Evolutionary conservation across 2,329 filamentous ascomycete genomes (phyloP), one percentile per base, ranked within the genome.

Genomic region (Ophiostoma sp.): DNA sequence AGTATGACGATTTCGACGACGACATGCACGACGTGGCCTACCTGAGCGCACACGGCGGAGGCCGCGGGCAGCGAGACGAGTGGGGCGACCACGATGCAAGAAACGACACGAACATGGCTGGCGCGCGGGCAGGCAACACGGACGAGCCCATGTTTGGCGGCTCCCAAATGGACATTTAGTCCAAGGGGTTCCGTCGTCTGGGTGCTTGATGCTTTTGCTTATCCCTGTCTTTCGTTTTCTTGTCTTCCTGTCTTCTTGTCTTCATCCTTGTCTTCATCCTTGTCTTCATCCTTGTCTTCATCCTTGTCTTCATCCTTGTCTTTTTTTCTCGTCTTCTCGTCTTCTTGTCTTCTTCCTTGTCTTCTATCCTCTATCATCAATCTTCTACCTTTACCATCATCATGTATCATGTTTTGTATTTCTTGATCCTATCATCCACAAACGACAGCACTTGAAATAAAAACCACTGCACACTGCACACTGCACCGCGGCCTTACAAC

Each of bases 121-220:
- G 87, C 64, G 84, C 89, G 68, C 85, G 83, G 76, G 86, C 84
- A 65, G 81, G 81, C 69, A 82, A 86, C 69, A 82, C 86, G 74
- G 88, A 90, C 72, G 86, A 89, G 76, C 83, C 87, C 73, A 87
- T 89, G 82, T 86, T 90, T 75, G 86, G 84, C 73, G 83, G 83
- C 71, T 83, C 84, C 67, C 84, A 88, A 71, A 90, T 90, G 78
- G 87, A 90, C 77, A 83, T 87, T 79, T 89, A 82, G 13, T 5
- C 41, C 27, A 31, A 31, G 27, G 27, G 27, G 3, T 31, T 31
- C 27, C 27, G 27, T 31, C 27, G 3, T 31, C 27, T 31, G 27
- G 27, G 27, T 31, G 27, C 3, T 31, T 31, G 27, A 31, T 31
- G 27, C 27, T 31, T 31, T 31, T 31, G 27, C 27, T 31, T 3